These are phyloP conservation scores for Macrolepiota albuminosa DNA, from an alignment of 768 basidiomycete genomes.

Conservation along the genomic window DNA sequence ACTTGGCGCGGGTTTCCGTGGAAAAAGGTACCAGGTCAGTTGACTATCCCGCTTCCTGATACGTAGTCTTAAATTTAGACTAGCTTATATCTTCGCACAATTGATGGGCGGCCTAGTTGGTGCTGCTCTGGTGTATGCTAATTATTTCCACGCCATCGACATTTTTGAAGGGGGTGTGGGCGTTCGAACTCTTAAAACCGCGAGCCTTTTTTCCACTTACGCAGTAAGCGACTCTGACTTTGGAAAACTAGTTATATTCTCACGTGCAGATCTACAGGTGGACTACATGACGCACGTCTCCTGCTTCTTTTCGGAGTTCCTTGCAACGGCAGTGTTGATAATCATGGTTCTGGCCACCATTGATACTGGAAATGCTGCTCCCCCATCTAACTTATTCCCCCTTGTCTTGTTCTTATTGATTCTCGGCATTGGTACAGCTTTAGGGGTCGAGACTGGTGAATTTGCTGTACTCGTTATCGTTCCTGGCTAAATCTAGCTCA, in stretches of 20 bases:
- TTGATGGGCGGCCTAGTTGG: constrained; percentile 58
- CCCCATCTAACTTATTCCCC: constrained; percentile 48
- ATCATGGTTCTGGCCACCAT: constrained; percentile 50
- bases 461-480: not conserved
- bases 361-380: constrained; percentile 48
- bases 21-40: constrained; percentile 56
- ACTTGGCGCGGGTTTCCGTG: constrained; percentile 66
- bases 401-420: constrained; percentile 53
- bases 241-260: not conserved
- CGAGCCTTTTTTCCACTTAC: constrained; percentile 55
- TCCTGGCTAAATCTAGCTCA: not conserved
- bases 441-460: constrained; percentile 61
- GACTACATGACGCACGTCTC: constrained; percentile 32
- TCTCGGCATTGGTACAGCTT: constrained; percentile 51
- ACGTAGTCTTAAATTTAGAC: not conserved
- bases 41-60: not conserved
- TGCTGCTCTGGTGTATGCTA: constrained; percentile 56
- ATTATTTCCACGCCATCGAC: constrained; percentile 66
- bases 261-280: constrained; percentile 7
- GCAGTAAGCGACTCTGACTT: constrained; percentile 34
- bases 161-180: constrained; percentile 52
- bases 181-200: constrained; percentile 52
- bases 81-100: constrained; percentile 55
- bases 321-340: constrained; percentile 54
- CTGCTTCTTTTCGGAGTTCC: constrained; percentile 48